A percentile compares a stretch with the other conserved stretches of the same genome.
Conservation (phyloP, 2,329 filamentous ascomycete genomes). For the Cytospora schulzeri region DNA sequence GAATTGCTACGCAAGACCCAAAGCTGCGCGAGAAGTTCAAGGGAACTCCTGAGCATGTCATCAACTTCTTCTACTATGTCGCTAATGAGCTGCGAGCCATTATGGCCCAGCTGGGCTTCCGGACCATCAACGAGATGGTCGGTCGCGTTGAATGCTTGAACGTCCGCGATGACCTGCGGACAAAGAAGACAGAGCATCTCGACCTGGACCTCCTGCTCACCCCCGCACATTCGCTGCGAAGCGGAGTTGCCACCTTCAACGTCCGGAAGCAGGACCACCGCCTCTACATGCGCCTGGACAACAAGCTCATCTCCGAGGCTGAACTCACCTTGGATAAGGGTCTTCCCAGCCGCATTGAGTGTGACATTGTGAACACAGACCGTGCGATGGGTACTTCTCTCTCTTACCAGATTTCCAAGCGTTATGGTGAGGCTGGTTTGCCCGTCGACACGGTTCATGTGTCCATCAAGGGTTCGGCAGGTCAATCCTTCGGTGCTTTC, state of each 20-base stretch:
- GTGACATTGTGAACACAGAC: constrained; percentile 95
- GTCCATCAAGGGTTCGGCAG: constrained; percentile 94
- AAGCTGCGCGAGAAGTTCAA: constrained; percentile 91
- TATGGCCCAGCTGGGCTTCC: constrained; percentile 94
- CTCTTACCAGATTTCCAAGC: constrained; percentile 93
- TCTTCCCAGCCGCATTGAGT: constrained; percentile 88
- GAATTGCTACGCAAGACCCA: constrained; percentile 95
- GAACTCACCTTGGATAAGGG: constrained; percentile 95
- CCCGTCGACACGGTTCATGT: constrained; percentile 93
- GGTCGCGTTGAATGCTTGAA: constrained; percentile 85
- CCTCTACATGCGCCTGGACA: constrained; percentile 89
- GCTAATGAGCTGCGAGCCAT: constrained; percentile 95
- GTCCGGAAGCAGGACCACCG: constrained; percentile 97
- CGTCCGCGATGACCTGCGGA: constrained; percentile 85
- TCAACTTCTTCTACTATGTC: constrained; percentile 99
- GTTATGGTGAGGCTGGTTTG: constrained; percentile 85
- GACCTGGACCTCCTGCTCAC: constrained; percentile 91
- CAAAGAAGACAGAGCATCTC: constrained; percentile 87
- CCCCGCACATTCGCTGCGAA: constrained; percentile 91
- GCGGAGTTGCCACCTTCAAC: constrained; percentile 94
- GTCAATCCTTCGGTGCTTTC: constrained; percentile 95
- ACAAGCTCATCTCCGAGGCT: constrained; percentile 95
- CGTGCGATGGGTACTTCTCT: constrained; percentile 90
- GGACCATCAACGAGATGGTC: constrained; percentile 97
- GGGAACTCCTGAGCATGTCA: constrained; percentile 92